Conservation (phyloP, 116 monocot genomes). For the Zostera marina region DNA sequence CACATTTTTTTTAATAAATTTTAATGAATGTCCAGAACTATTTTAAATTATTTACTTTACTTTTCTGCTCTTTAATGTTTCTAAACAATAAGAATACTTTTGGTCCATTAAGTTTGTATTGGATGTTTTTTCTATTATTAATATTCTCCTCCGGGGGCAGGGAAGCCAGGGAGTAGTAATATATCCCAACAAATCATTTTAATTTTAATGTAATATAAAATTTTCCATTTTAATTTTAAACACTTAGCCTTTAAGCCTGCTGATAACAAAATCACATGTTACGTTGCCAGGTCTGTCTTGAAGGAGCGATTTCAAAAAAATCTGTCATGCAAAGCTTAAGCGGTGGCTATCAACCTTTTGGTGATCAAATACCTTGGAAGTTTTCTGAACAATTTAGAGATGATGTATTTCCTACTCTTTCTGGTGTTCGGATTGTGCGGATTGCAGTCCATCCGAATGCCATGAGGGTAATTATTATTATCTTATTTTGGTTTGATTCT, state of each 20-base stretch:
- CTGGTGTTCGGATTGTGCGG: conserved; percentile 88
- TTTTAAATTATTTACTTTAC: no score
- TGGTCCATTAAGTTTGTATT: no score
- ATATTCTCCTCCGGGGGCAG: no score
- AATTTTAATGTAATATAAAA: background rate
- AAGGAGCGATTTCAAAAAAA: conserved; percentile 80
- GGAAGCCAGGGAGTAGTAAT: no score
- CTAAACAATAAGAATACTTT: no score
- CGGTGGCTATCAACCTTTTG: conserved; percentile 58
- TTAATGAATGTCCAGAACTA: no score
- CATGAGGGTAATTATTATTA: conserved; percentile 52
- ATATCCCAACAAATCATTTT: background rate
- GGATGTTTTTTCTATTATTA: no score
- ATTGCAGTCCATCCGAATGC: conserved; percentile 95
- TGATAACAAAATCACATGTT: background rate
- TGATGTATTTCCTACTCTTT: conserved; percentile 71
- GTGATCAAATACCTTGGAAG: conserved; percentile 96
- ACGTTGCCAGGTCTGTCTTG: conserved; percentile 58
- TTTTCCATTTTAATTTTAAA: background rate
- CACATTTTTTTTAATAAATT: no score
- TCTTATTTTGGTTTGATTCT: background rate
- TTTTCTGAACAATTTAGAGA: conserved; percentile 94
- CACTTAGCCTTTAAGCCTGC: background rate
- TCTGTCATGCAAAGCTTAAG: conserved; percentile 76
- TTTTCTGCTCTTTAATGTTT: no score